Percentiles rank a stretch among this genome's conserved stretches.
Evolutionary conservation across 2,329 filamentous ascomycete genomes (phyloP).

Genomic region (Ceratocystis destructans): DNA sequence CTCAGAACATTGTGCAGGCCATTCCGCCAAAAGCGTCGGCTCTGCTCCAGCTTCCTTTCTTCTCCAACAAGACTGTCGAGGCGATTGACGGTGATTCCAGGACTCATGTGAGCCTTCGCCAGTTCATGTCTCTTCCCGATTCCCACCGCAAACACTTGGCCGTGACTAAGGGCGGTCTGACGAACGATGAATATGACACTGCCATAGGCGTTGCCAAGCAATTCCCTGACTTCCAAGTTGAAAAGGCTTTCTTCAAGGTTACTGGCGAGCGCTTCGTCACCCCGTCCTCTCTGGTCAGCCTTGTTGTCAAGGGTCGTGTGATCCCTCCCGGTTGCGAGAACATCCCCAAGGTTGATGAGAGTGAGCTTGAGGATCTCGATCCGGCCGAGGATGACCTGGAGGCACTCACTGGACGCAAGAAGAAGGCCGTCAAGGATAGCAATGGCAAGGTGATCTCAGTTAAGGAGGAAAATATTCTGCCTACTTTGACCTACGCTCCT

Average conservation of each 20-base stretch:
- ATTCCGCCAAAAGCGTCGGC: slow-evolving; percentile 71
- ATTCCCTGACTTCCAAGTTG: slow-evolving; percentile 69
- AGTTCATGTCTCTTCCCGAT: slow-evolving; percentile 77
- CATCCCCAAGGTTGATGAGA: slow-evolving; percentile 59
- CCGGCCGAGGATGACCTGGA: slow-evolving; percentile 86
- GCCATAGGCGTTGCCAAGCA: slow-evolving; percentile 67
- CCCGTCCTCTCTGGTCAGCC: slow-evolving; percentile 78
- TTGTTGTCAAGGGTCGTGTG: slow-evolving; percentile 89
- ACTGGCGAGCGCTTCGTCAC: slow-evolving; percentile 87
- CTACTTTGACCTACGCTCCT: slow-evolving; percentile 78
- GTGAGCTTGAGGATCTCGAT: slow-evolving; percentile 81
- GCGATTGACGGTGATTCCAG: slow-evolving; percentile 63
- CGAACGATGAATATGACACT: slow-evolving; percentile 60
- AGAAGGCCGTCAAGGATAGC: slow-evolving; percentile 49
- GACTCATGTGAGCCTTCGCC: slow-evolving; percentile 63
- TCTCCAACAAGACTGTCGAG: slow-evolving; percentile 53
- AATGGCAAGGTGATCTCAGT: slow-evolving; percentile 44
- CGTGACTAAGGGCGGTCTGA: slow-evolving; percentile 57
- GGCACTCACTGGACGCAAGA: slow-evolving; percentile 65
- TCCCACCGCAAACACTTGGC: slow-evolving; percentile 56
- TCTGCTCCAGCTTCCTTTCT: slow-evolving; percentile 79
- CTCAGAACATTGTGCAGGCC: slow-evolving; percentile 82
- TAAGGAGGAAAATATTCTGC: slow-evolving; percentile 52
- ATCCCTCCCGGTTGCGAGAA: slow-evolving; percentile 71
- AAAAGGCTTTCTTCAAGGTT: slow-evolving; percentile 97